These are phyloP conservation scores for Ceratobasidium papillatum DNA, from an alignment of 1,284 basidiomycete genomes.

Conservation along the genomic window DNA sequence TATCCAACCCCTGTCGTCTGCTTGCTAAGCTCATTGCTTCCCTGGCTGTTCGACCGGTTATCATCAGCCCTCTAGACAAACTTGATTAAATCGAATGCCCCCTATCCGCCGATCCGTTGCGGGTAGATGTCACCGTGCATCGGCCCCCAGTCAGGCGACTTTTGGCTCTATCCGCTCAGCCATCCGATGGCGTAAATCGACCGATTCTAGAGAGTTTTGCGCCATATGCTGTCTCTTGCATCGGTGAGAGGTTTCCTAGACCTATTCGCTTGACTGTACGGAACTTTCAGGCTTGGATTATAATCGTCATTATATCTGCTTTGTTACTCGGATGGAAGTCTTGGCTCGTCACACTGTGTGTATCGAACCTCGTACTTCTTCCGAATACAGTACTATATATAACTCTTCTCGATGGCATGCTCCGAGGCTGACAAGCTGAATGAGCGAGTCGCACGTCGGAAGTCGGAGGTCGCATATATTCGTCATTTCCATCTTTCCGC, in stretches of 20 bases:
- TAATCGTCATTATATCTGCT: neutral
- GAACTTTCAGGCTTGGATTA: neutral
- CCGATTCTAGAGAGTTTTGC: neutral
- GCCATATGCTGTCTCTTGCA: neutral
- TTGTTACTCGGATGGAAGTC: neutral
- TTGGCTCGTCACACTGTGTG: neutral
- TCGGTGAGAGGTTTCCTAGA: neutral
- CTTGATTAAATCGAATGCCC: neutral
- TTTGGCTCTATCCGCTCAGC: neutral
- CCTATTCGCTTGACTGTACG: neutral
- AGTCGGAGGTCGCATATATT: neutral
- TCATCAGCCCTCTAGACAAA: neutral
- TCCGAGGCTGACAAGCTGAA: neutral
- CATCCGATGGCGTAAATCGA: constrained; percentile 9
- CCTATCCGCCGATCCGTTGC: constrained; percentile 4
- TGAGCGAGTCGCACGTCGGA: neutral
- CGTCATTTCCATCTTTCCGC: neutral
- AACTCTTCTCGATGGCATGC: neutral
- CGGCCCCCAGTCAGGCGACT: constrained; percentile 12
- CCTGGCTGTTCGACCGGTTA: neutral
- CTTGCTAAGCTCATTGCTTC: constrained; percentile 2
- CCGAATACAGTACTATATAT: neutral
- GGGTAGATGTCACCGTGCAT: neutral
- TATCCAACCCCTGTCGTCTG: constrained; percentile 18
- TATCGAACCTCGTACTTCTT: neutral